Percentiles rank a stretch among this genome's conserved stretches.
These are phyloP conservation scores for Azolla pinnata DNA, from an alignment of 75 land plant species.

Conservation along the genomic window DNA sequence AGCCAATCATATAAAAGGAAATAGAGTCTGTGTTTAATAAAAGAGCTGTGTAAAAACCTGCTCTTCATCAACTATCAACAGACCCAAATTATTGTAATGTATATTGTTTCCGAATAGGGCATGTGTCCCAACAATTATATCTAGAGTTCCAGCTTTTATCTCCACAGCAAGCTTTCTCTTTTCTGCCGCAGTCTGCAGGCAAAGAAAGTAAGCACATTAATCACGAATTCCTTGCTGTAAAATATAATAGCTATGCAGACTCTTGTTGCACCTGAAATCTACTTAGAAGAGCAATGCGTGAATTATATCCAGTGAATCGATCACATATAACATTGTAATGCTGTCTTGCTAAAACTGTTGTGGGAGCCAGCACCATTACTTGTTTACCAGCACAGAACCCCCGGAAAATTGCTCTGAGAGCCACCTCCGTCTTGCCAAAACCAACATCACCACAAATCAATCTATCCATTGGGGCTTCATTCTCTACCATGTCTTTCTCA, in stretches of 20 bases:
- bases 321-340: slow-evolving; percentile 76
- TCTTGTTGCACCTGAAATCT: slow-evolving; percentile 98
- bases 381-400: slow-evolving; percentile 80
- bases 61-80: slow-evolving; percentile 93
- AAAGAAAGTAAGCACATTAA: slow-evolving; percentile 7
- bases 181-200: slow-evolving; percentile 67
- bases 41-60: too few species aligned
- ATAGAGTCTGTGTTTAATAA: background rate
- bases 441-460: slow-evolving; percentile 98
- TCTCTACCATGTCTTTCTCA: slow-evolving; percentile 74
- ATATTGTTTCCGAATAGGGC: slow-evolving; percentile 79
- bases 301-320: slow-evolving; percentile 53
- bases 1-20: too few species aligned
- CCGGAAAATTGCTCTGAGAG: slow-evolving; percentile 73
- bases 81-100: slow-evolving; percentile 79
- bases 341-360: slow-evolving; percentile 93
- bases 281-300: slow-evolving; percentile 82
- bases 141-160: slow-evolving; percentile 59
- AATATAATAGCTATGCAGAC: too few species aligned
- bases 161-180: slow-evolving; percentile 52
- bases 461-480: slow-evolving; percentile 97
- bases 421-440: slow-evolving; percentile 99
- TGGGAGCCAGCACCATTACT: slow-evolving; percentile 95
- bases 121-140: slow-evolving; percentile 92
- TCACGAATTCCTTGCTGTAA: too few species aligned